Evolutionary conservation across 305 asterid genomes (phyloP).

Genomic region (Ilex paraguariensis): DNA sequence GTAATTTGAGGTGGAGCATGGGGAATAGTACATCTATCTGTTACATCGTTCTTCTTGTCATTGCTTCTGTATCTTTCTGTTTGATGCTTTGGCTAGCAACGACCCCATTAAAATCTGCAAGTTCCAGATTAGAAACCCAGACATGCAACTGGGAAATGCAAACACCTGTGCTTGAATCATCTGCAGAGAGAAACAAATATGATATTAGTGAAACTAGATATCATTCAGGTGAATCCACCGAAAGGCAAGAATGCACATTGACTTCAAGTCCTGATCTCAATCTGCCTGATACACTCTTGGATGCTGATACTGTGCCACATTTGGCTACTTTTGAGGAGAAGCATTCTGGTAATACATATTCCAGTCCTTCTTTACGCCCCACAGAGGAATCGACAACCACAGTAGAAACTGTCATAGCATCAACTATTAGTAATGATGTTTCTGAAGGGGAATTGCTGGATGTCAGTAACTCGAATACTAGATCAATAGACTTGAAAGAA

Average conservation of each 20-base stretch:
- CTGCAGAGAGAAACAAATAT: constrained; percentile 26
- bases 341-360: constrained; percentile 34
- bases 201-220: constrained; percentile 31
- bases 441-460: constrained; percentile 23
- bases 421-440: constrained; percentile 24
- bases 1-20: constrained; percentile 66
- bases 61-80: constrained; percentile 49
- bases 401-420: constrained; percentile 24
- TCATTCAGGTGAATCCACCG: constrained; percentile 30
- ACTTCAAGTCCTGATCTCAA: constrained; percentile 29
- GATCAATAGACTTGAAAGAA: constrained; percentile 36
- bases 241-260: constrained; percentile 33
- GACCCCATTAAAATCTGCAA: constrained; percentile 84
- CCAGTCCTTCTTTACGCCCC: constrained; percentile 19
- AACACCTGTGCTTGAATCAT: constrained; percentile 22
- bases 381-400: constrained; percentile 29
- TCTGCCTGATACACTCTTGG: constrained; percentile 57
- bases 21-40: constrained; percentile 55
- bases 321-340: constrained; percentile 47
- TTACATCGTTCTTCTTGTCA: constrained; percentile 55
- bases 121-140: constrained; percentile 42
- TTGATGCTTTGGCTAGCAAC: constrained; percentile 81
- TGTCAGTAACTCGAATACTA: constrained; percentile 14
- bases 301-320: constrained; percentile 33
- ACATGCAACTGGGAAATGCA: constrained; percentile 41